Evolutionary conservation across 495 filamentous ascomycete species (phyloP).

Genomic region (Hamigera avellanea): DNA sequence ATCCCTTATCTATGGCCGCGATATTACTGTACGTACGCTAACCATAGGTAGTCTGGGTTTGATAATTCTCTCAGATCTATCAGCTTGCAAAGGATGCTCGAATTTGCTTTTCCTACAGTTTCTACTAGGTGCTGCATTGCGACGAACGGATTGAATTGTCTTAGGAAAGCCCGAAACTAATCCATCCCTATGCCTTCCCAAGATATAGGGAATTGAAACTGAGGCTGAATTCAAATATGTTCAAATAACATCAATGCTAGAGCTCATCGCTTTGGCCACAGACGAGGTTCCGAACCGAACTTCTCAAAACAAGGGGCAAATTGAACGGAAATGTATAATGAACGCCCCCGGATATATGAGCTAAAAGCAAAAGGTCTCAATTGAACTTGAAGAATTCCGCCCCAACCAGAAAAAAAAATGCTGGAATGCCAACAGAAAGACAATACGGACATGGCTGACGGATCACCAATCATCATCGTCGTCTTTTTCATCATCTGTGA

Average conservation of each 20-base stretch:
- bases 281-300: not conserved
- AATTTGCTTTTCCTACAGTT: too few relatives aligned
- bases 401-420: not conserved
- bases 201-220: not conserved
- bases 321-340: not conserved
- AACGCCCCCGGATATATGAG: not conserved
- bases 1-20: too few relatives aligned
- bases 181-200: too few relatives aligned
- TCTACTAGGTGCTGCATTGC: too few relatives aligned
- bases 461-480: conserved; percentile 67
- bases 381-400: not conserved
- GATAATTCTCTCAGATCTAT: too few relatives aligned
- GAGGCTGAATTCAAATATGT: not conserved
- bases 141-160: too few relatives aligned
- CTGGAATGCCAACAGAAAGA: conserved; percentile 2
- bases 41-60: too few relatives aligned
- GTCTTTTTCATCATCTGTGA: conserved; percentile 62
- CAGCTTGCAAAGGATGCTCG: too few relatives aligned
- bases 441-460: not conserved
- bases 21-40: too few relatives aligned
- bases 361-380: not conserved
- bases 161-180: too few relatives aligned
- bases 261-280: not conserved
- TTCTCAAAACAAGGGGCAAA: not conserved
- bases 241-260: not conserved